Evolutionary conservation across 192 early-diverging fungal genomes (phyloP).

Genomic region (Kappamyces sp.): DNA sequence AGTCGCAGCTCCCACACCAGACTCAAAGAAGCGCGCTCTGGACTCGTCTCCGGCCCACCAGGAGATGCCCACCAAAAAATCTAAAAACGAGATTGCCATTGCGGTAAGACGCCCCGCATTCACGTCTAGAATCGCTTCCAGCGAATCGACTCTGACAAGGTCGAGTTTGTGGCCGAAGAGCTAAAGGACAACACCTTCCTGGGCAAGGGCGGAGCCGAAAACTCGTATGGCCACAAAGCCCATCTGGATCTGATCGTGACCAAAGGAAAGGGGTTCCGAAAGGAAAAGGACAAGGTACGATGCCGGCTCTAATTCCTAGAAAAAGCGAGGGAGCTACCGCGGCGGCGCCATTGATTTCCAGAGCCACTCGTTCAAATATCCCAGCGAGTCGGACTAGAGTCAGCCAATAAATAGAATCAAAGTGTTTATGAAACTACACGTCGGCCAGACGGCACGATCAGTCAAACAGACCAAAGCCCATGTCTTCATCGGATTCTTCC

Average conservation of each 20-base stretch:
- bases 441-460: slow-evolving; percentile 34
- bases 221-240: slow-evolving; percentile 85
- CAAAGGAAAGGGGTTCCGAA: slow-evolving; percentile 85
- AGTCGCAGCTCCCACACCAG: too few relatives aligned
- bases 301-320: slow-evolving; percentile 30
- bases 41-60: too few relatives aligned
- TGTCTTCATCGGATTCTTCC: slow-evolving; percentile 75
- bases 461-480: slow-evolving; percentile 90
- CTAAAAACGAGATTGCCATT: slow-evolving; percentile 10
- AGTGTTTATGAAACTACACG: background rate
- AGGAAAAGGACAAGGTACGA: slow-evolving; percentile 81
- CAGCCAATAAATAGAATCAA: too few relatives aligned
- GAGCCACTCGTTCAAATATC: slow-evolving; percentile 82
- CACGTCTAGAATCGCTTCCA: slow-evolving; percentile 62
- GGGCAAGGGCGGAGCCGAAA: slow-evolving; percentile 56
- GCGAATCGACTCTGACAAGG: slow-evolving; percentile 74
- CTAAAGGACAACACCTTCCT: slow-evolving; percentile 70
- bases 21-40: too few relatives aligned
- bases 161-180: slow-evolving; percentile 69
- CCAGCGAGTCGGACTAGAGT: too few relatives aligned
- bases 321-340: slow-evolving; percentile 91
- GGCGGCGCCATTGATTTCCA: slow-evolving; percentile 82
- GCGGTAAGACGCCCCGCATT: slow-evolving; percentile 1
- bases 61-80: slow-evolving; percentile 12
- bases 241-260: slow-evolving; percentile 86